These are phyloP conservation scores for Calonectria crousiana DNA, from an alignment of 2,329 filamentous ascomycete species.

Conservation along the genomic window DNA sequence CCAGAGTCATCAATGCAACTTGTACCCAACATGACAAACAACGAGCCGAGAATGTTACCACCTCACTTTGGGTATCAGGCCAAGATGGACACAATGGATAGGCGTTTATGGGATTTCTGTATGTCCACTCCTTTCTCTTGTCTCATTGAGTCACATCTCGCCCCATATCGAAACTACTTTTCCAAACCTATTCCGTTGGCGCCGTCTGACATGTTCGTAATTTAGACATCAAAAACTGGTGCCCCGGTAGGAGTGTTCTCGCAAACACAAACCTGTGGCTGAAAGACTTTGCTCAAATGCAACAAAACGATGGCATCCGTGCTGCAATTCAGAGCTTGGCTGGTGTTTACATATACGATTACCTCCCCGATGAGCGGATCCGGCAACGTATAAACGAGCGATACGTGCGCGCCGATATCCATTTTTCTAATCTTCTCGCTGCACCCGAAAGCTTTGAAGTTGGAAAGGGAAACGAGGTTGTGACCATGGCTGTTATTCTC, in stretches of 20 bases:
- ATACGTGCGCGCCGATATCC: conserved; percentile 47
- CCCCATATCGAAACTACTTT: neutral
- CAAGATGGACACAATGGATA: conserved; percentile 50
- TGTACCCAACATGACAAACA: conserved; percentile 7
- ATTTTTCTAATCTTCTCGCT: conserved; percentile 46
- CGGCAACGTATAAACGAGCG: conserved; percentile 49
- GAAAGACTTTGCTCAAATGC: conserved; percentile 55
- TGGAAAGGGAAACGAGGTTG: conserved; percentile 47
- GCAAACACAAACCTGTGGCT: conserved; percentile 55
- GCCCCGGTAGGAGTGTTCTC: conserved; percentile 54
- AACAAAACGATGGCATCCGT: conserved; percentile 49
- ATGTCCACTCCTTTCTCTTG: conserved; percentile 33
- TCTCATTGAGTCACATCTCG: neutral
- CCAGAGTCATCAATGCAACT: conserved; percentile 25
- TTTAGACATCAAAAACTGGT: conserved; percentile 55
- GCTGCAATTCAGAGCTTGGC: conserved; percentile 56
- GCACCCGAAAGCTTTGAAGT: conserved; percentile 35
- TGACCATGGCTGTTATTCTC: conserved; percentile 53
- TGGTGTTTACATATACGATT: conserved; percentile 57
- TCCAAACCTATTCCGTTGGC: neutral
- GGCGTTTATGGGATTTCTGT: conserved; percentile 52
- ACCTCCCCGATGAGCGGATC: conserved; percentile 49
- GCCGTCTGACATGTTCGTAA: conserved; percentile 11
- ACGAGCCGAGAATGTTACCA: conserved; percentile 43
- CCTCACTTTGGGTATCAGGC: conserved; percentile 47